Conservation (phyloP, 331 rosid genomes). For the Acacia pycnantha region DNA sequence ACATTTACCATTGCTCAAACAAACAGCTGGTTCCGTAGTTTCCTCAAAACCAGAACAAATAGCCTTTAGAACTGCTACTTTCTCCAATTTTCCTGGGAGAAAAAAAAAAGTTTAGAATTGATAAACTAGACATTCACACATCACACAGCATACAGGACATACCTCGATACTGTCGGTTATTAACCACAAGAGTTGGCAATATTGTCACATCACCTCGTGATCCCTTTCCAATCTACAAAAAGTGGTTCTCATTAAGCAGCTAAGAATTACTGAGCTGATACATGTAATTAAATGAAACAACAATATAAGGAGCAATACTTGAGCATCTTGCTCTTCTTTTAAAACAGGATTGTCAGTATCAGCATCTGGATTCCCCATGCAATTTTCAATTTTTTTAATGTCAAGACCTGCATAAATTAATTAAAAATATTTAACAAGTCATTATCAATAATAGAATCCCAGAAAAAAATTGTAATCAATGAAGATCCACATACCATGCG, state of each 20-base stretch:
- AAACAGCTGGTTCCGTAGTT: conserved; percentile 91
- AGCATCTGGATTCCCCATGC: conserved; percentile 74
- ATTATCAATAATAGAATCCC: not conserved
- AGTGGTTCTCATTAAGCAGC: conserved; percentile 28
- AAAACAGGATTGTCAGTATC: conserved; percentile 69
- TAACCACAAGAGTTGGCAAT: conserved; percentile 92
- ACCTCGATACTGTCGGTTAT: conserved; percentile 95
- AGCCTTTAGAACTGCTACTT: conserved; percentile 86
- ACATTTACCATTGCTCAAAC: conserved; percentile 73
- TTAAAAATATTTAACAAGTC: conserved; percentile 15
- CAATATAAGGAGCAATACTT: conserved; percentile 42
- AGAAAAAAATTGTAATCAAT: conserved; percentile 6
- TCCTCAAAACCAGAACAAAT: conserved; percentile 94
- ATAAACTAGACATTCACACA: conserved; percentile 20
- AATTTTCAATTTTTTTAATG: conserved; percentile 55
- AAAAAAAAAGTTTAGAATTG: conserved; percentile 35
- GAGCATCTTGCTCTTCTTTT: conserved; percentile 93
- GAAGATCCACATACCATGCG: conserved; percentile 59
- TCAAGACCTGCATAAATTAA: conserved; percentile 59
- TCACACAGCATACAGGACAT: conserved; percentile 35
- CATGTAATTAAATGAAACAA: conserved; percentile 9
- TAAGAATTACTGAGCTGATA: conserved; percentile 12
- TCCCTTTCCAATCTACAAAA: conserved; percentile 83
- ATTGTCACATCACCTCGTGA: conserved; percentile 93
- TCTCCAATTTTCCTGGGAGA: conserved; percentile 77